Base-by-base conservation (phyloP, 2,329 filamentous ascomycete genomes). In the Aureobasidium uvarum region DNA sequence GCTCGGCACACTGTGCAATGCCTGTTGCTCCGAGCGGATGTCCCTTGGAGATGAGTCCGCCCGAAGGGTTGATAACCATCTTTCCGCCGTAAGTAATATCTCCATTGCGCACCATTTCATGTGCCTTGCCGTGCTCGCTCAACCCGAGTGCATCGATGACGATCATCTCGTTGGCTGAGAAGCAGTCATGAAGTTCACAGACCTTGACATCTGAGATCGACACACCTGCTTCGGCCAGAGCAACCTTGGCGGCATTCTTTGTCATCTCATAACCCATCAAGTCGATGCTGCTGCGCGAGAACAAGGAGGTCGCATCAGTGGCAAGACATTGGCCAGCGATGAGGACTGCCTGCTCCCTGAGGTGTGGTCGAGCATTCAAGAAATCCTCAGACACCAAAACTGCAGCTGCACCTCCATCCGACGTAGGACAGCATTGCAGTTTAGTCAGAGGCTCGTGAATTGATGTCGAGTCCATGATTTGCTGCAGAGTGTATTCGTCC, bases 371-470 rank as follows among this genome's bases (percentile, higher is more conserved):
- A 10, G 89, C 88, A 72, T 94, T 89, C 64, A 98, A 85, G 84
- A 97, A 98, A 55, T 84, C 85, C 78, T 96, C 89, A 0, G 92
- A 96, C 64, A 96, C 92, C 60, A 99, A 81, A 38, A 98, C 88
- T 16, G 91, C 91, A 0, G 95, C 92, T 0, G 92, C 94, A 54
- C 89, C 91, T 56, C 94, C 94, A 77, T 98, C 95, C 0, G 92
- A 96, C 0, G 94, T 98, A 1, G 95, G 94, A 79, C 94, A 97
- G 84, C 94, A 98, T 81, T 98, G 95, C n/a, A 98, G 87, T 80
- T 97, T 98, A 66, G 95, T 98, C 65, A 98, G 84, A 18, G 94
- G 94, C 69, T 86, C 86, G 79, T 91, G 87, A 77, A 98, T 91
- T 84, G 87, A 90, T 67, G 91, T 82, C 0, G 91, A 81, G 43